Evolutionary conservation across 139 green algal genomes (phyloP), one percentile per base, ranked within the genome.

Genomic region (Chloropicon primus): DNA sequence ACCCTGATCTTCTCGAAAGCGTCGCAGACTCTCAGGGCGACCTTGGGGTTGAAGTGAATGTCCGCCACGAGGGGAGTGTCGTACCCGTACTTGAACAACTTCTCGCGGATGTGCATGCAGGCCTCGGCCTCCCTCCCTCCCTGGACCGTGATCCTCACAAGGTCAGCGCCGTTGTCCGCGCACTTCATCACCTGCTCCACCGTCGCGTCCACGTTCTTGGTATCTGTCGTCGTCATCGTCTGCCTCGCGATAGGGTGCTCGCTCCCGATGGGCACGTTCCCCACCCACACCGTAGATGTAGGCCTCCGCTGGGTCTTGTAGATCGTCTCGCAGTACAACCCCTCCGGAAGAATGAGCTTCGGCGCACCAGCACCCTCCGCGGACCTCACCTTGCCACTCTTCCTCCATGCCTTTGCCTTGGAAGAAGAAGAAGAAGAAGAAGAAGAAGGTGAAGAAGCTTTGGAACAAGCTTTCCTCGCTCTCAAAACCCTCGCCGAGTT

Each of bases 181-280:
- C 95, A 97, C 78, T 88, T 87, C 88, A 98, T 99, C 23, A 94
- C 92, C 89, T 98, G 91, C 24, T 92, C 92, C 3, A 99, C 94
- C 5, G 94, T 98, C 1, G 77, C 87, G 72, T 91, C 78, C 3
- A 99, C 85, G 80, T 99, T 86, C 1, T 91, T 78, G 0, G 95
- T 99, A 87, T 98, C 92, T 1, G 94, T 97, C 0, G 95, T 99
- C 22, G 94, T 98, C 95, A 99, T 99, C 54, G 95, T 99, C 85
- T 99, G 95, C 72, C 96, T 83, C 0, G 90, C 90, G 76, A 99
- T 92, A 2, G 83, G 85, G 86, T 99, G 95, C 23, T 94, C 86
- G 80, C 89, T 93, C 72, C 95, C 95, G 0, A 98, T 86, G 27
- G 89, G 87, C 26, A 99, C 93, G 17, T 94, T 91, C 53, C 95